These are phyloP conservation scores for Coemansia sp. DNA, from an alignment of 192 early-diverging fungal genomes.

Conservation along the genomic window DNA sequence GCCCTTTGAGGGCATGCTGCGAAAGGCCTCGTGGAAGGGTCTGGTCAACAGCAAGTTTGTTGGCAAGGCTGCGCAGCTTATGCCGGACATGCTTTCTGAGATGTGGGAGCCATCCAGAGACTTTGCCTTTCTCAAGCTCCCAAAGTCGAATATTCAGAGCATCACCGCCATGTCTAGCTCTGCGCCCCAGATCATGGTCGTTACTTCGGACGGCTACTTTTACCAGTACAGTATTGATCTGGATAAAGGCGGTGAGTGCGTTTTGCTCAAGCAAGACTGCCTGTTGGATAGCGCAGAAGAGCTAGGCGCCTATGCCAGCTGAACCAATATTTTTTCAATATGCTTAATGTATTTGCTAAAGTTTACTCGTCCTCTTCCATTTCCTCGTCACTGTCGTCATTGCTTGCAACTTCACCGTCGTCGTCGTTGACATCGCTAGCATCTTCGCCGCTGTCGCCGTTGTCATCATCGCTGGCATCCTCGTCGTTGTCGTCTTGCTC, in stretches of 20 bases:
- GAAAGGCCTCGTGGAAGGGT: conserved; percentile 61
- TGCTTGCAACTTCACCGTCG: not conserved
- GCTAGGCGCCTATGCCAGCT: conserved; percentile 56
- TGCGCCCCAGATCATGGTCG: conserved; percentile 85
- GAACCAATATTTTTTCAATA: not conserved
- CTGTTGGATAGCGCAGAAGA: conserved; percentile 57
- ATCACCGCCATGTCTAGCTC: conserved; percentile 76
- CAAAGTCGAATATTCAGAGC: conserved; percentile 74
- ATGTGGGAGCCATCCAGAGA: conserved; percentile 96
- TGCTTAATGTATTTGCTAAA: not conserved
- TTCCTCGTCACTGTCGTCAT: not conserved
- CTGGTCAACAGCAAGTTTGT: conserved; percentile 66
- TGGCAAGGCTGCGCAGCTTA: conserved; percentile 80
- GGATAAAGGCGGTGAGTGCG: conserved; percentile 89
- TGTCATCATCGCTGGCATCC: not conserved
- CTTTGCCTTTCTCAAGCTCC: conserved; percentile 92
- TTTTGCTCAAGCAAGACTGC: conserved; percentile 79
- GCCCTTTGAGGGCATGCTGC: conserved; percentile 64
- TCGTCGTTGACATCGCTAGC: not conserved
- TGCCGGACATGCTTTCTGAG: conserved; percentile 87
- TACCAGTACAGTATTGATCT: conserved; percentile 89
- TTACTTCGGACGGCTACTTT: conserved; percentile 88
- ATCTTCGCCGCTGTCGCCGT: not conserved
- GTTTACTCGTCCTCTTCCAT: conserved; percentile 7
- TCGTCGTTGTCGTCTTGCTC: conserved; percentile 16